phyloP scores from a whole-genome alignment of 768 basidiomycete genomes.

The Chalciporus pseudorubinellus region DNA sequence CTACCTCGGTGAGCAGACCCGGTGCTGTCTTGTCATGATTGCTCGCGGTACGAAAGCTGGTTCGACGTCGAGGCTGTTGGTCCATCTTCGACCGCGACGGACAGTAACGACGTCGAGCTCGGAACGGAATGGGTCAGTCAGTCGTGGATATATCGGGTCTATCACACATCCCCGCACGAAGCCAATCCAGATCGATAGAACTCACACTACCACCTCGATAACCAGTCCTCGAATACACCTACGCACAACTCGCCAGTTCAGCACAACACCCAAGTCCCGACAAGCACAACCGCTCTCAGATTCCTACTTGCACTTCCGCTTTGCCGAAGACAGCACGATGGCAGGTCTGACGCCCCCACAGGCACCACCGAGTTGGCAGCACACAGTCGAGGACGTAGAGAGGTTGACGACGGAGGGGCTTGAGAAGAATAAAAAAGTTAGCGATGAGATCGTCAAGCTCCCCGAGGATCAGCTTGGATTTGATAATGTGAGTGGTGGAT shows the following conservation, averaged over 20 bases:
- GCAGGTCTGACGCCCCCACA: slow-evolving; percentile 65
- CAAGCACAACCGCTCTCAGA: slow-evolving; percentile 4
- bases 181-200: background rate
- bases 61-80: background rate
- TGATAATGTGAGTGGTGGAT: slow-evolving; percentile 50
- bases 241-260: slow-evolving; percentile 2
- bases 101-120: background rate
- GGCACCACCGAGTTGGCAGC: slow-evolving; percentile 63
- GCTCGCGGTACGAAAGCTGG: background rate
- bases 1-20: background rate
- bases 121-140: background rate
- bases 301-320: background rate
- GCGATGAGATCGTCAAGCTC: slow-evolving; percentile 63
- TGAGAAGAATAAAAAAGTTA: slow-evolving; percentile 50
- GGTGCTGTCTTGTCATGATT: background rate
- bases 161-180: background rate
- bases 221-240: background rate
- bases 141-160: slow-evolving; percentile 18
- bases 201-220: background rate
- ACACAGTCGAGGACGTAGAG: slow-evolving; percentile 61
- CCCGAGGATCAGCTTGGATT: slow-evolving; percentile 60
- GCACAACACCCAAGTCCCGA: slow-evolving; percentile 7
- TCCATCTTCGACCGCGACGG: background rate
- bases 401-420: slow-evolving; percentile 59
- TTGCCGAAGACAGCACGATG: slow-evolving; percentile 25